Evolutionary conservation across 2,329 filamentous ascomycete genomes (phyloP).

Genomic region (Dendryphion nanum): DNA sequence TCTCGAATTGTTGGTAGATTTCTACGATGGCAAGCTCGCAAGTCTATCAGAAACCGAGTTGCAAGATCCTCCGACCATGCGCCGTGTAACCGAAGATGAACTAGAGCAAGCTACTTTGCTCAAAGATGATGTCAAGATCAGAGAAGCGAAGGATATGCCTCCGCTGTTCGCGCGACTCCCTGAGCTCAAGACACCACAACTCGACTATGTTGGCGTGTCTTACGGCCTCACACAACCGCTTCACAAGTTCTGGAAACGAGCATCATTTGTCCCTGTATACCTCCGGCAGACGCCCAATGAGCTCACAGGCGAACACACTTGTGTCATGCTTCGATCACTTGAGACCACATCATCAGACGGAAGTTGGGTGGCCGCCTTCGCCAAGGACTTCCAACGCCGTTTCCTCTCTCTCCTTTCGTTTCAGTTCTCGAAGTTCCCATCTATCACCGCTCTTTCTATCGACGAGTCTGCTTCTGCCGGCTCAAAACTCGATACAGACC

Average conservation of each 20-base stretch:
- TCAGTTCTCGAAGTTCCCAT: conserved; percentile 81
- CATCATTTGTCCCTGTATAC: conserved; percentile 84
- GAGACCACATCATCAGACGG: conserved; percentile 56
- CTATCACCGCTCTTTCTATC: conserved; percentile 77
- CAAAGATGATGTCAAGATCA: conserved; percentile 83
- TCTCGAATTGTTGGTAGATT: conserved; percentile 81
- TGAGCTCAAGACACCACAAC: conserved; percentile 72
- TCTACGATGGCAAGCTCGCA: conserved; percentile 91
- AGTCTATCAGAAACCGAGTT: conserved; percentile 72
- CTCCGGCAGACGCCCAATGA: conserved; percentile 94
- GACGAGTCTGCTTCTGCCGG: conserved; percentile 80
- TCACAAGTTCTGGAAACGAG: conserved; percentile 96
- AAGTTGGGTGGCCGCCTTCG: conserved; percentile 86
- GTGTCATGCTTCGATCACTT: conserved; percentile 90
- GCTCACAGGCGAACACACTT: conserved; percentile 94
- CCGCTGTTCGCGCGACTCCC: conserved; percentile 86
- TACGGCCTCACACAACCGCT: conserved; percentile 85
- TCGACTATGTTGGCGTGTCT: conserved; percentile 94
- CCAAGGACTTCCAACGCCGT: conserved; percentile 90
- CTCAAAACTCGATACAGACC: conserved; percentile 59
- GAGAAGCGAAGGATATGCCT: conserved; percentile 88
- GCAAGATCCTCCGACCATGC: conserved; percentile 60
- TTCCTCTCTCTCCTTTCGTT: conserved; percentile 89
- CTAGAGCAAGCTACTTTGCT: conserved; percentile 73
- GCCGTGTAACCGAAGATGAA: conserved; percentile 78